Evolutionary conservation across 116 monocot species (phyloP).

Genomic region (Thalassia testudinum): DNA sequence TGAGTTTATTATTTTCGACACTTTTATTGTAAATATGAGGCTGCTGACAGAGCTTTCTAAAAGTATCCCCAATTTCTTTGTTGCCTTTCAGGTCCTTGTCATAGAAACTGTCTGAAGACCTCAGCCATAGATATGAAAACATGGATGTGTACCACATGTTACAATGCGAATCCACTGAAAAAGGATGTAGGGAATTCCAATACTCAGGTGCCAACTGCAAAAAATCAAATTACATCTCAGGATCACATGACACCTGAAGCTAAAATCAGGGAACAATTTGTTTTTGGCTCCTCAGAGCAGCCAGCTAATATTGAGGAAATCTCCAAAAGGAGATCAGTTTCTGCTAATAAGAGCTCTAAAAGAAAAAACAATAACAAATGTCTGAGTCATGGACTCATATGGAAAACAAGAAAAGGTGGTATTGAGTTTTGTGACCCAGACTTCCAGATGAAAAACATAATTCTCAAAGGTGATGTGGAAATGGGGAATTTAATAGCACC

Average conservation of each 20-base stretch:
- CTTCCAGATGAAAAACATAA: slow-evolving; percentile 41
- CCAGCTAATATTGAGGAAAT: too few species aligned
- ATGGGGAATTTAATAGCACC: slow-evolving; percentile 14
- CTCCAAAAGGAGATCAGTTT: too few species aligned
- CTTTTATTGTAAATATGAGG: background rate
- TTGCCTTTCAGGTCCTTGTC: slow-evolving; percentile 48
- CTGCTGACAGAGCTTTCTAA: too few species aligned
- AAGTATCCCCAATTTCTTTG: background rate
- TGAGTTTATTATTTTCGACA: slow-evolving; percentile 4
- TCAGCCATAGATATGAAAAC: background rate
- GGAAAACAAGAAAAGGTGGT: slow-evolving; percentile 31
- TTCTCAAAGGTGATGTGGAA: slow-evolving; percentile 29
- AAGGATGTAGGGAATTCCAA: background rate
- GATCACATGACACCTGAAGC: background rate
- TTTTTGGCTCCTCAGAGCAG: too few species aligned
- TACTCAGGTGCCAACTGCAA: background rate
- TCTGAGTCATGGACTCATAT: slow-evolving; percentile 44
- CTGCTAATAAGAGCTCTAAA: background rate
- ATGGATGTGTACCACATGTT: slow-evolving; percentile 33
- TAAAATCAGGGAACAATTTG: background rate
- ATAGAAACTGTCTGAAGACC: slow-evolving; percentile 31
- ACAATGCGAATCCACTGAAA: slow-evolving; percentile 11
- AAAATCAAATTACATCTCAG: too few species aligned
- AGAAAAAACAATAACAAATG: slow-evolving; percentile 9
- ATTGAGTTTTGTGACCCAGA: slow-evolving; percentile 22